A percentile compares a stretch with the other conserved stretches of the same genome.
Evolutionary conservation across 2,329 filamentous ascomycete species (phyloP).

Genomic region (Helminthosporium solani): DNA sequence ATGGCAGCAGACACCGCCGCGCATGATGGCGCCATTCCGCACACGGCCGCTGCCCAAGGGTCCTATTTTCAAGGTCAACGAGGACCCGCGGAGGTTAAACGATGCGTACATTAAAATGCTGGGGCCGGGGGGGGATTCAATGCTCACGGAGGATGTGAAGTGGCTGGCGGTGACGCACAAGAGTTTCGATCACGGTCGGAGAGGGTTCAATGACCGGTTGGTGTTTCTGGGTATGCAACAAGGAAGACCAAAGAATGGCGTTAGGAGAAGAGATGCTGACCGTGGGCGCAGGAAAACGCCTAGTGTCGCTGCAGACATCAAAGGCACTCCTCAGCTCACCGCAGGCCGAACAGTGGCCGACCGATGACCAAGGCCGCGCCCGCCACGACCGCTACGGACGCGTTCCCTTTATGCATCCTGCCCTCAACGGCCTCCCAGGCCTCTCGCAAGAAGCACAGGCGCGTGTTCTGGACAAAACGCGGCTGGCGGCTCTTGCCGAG

Average conservation of each 20-base stretch:
- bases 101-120: conserved; percentile 75
- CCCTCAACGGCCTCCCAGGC: conserved; percentile 71
- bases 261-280: conserved; percentile 14
- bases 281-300: conserved; percentile 56
- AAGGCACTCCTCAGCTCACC: conserved; percentile 59
- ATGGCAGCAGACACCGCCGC: conserved; percentile 52
- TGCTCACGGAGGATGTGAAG: conserved; percentile 88
- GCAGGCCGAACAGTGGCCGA: conserved; percentile 30
- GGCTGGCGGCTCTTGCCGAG: conserved; percentile 67
- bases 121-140: conserved; percentile 67
- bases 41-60: conserved; percentile 59
- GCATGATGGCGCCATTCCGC: conserved; percentile 53
- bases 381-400: conserved; percentile 50
- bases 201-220: conserved; percentile 91
- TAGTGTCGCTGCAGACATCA: conserved; percentile 65
- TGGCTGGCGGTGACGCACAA: conserved; percentile 98
- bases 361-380: conserved; percentile 17
- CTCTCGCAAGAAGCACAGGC: conserved; percentile 63
- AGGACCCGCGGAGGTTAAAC: conserved; percentile 71
- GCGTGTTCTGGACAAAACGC: conserved; percentile 63
- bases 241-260: not conserved
- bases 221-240: conserved; percentile 75
- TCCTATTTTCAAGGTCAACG: conserved; percentile 69
- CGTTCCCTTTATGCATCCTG: conserved; percentile 67
- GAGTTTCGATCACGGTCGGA: conserved; percentile 92